These are phyloP conservation scores for Aureobasidium sp. DNA, from an alignment of 2,329 filamentous ascomycete genomes.

Conservation along the genomic window DNA sequence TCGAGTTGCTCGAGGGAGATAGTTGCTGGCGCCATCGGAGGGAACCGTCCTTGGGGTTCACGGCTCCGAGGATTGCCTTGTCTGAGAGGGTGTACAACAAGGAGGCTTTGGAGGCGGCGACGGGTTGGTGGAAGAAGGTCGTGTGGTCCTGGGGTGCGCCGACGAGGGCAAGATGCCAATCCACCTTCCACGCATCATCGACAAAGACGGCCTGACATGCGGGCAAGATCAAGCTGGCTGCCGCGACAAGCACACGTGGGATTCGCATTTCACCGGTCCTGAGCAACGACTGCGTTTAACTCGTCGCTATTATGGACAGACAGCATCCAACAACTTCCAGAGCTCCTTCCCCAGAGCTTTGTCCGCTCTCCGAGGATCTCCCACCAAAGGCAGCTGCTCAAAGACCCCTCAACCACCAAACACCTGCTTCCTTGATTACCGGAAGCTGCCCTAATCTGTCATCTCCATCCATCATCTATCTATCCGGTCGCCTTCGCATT, in stretches of 20 bases:
- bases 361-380: background rate
- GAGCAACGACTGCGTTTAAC: background rate
- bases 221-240: conserved; percentile 37
- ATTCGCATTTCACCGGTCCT: conserved; percentile 12
- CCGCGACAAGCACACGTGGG: conserved; percentile 13
- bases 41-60: conserved; percentile 78
- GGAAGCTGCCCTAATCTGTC: background rate
- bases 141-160: conserved; percentile 72
- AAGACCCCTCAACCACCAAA: background rate
- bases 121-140: conserved; percentile 90
- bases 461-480: background rate
- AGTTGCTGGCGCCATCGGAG: conserved; percentile 81
- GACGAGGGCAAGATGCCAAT: conserved; percentile 86
- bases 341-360: conserved; percentile 1
- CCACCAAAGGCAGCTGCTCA: background rate
- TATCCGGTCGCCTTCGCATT: background rate
- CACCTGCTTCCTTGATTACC: background rate
- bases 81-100: conserved; percentile 88
- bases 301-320: background rate
- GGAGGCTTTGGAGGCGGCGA: conserved; percentile 71
- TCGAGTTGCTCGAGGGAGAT: conserved; percentile 30
- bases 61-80: conserved; percentile 69
- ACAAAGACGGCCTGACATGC: conserved; percentile 62
- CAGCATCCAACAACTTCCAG: background rate
- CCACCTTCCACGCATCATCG: conserved; percentile 84